Conservation (phyloP, 768 basidiomycete species). For the Xerocomellus amylosporus region DNA sequence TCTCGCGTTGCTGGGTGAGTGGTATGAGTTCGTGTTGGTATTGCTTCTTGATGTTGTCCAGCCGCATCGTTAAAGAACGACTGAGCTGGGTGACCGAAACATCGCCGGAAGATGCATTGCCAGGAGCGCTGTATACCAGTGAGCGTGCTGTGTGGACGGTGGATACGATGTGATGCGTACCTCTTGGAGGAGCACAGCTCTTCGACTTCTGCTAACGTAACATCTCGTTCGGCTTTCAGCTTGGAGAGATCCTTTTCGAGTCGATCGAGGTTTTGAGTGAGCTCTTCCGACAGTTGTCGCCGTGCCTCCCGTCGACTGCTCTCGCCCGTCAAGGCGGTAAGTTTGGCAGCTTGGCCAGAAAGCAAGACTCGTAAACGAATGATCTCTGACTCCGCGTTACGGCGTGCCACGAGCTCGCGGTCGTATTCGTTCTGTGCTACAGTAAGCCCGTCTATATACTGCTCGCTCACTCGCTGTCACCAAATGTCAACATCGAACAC, state of each 20-base stretch:
- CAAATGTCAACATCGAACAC: not conserved
- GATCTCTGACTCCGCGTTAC: conserved; percentile 92
- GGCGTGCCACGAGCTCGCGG: conserved; percentile 79
- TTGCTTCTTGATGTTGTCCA: conserved; percentile 84
- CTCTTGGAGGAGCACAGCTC: conserved; percentile 75
- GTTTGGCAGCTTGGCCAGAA: conserved; percentile 83
- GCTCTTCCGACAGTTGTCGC: conserved; percentile 74
- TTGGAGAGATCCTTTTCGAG: conserved; percentile 86
- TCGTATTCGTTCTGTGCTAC: conserved; percentile 96
- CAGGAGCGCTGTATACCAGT: conserved; percentile 24
- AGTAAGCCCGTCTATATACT: conserved; percentile 87
- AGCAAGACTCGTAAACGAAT: conserved; percentile 79
- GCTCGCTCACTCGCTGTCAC: conserved; percentile 79
- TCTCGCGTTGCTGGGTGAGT: conserved; percentile 78
- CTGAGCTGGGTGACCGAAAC: conserved; percentile 45
- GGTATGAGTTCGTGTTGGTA: conserved; percentile 87
- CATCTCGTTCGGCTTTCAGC: conserved; percentile 85
- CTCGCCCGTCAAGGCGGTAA: conserved; percentile 84
- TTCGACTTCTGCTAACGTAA: conserved; percentile 90
- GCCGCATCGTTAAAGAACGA: conserved; percentile 76
- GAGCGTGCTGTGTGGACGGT: conserved; percentile 21
- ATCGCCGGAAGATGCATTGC: conserved; percentile 28
- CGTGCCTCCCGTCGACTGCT: conserved; percentile 74
- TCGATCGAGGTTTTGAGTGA: conserved; percentile 68
- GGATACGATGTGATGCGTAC: conserved; percentile 40